Evolutionary conservation across 2,329 filamentous ascomycete species (phyloP), one percentile per base, ranked within the genome.

Genomic region (Xylaria polymorpha): DNA sequence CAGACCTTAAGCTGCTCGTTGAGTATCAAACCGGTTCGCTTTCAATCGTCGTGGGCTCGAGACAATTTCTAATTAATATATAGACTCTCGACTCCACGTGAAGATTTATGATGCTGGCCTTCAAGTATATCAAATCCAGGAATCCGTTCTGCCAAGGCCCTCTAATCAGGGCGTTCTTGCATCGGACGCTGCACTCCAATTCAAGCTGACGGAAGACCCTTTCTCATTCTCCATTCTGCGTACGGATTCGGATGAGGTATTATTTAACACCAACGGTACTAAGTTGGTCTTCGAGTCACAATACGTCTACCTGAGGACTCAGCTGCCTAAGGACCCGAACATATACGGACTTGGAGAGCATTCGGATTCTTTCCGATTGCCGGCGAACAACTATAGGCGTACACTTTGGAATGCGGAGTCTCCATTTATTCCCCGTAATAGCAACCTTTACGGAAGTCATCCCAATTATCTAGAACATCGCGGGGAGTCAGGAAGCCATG

Each of bases 281-380:
- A 68, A 82, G 74, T 46, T 75, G 20, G 59, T 75, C 20, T 74
- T 75, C 12, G 73, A 75, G 55, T 72, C 72, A 8, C 74, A 75
- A 75, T 91, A 90, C 76, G 77, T 91, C 22, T 83, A 86, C 18
- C 80, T 91, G 53, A 84, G 87, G 53, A 91, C 89, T 8, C 84
- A 81, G 67, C 79, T 91, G 20, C 88, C 89, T 0, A 76, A 83
- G 3, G 78, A 86, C 50, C 87, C 89, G 0, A 85, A 88, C 69
- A 79, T 91, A 14, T 91, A 91, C 74, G 89, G 89, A 5, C 81
- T 91, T 14, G 89, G 89, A 18, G 89, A 91, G 75, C 87, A 90
- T 74, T 86, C 84, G 3, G 88, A 91, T 72, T 82, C 85, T 15
- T 85, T 90, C 71, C 83, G 83, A 58, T 78, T 90, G 55, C 85